phyloP scores from a whole-genome alignment of 2,329 filamentous ascomycete genomes.

The Colletotrichum ledebouriae region DNA sequence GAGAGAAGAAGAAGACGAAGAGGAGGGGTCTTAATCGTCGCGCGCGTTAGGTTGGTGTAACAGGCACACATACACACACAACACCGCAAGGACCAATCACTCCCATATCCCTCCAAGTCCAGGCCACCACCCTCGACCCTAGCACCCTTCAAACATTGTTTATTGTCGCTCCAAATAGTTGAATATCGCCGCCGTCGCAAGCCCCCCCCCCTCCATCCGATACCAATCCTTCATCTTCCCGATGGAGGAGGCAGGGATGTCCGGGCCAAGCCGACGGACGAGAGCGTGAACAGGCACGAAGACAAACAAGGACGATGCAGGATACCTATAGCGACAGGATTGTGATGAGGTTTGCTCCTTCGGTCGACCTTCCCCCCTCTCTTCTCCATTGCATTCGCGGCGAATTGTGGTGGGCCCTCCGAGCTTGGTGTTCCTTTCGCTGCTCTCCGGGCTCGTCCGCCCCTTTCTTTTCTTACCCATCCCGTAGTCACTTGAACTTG shows the following conservation, averaged over 20 bases:
- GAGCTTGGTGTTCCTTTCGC: background rate
- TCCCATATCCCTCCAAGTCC: slow-evolving; percentile 8
- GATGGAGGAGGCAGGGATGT: slow-evolving; percentile 12
- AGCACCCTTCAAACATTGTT: background rate
- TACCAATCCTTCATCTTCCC: slow-evolving; percentile 21
- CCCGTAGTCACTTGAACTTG: background rate
- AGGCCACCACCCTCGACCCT: background rate
- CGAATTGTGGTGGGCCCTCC: background rate
- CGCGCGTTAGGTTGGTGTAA: background rate
- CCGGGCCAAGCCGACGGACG: slow-evolving; percentile 24
- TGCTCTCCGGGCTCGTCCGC: slow-evolving; percentile 1
- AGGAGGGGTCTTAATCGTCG: background rate
- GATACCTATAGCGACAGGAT: background rate
- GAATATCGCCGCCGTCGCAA: background rate
- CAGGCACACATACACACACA: background rate
- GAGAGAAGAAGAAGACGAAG: slow-evolving; percentile 2
- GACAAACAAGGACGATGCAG: slow-evolving; percentile 15
- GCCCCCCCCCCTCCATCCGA: background rate
- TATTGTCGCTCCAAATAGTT: background rate
- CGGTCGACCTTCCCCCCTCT: background rate
- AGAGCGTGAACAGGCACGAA: too few species aligned
- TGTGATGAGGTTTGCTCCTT: slow-evolving; percentile 5
- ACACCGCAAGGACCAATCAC: slow-evolving; percentile 2
- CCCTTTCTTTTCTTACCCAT: background rate
- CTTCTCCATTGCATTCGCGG: background rate